Evolutionary conservation across 1,139 yeast species (phyloP).

Genomic region (Candida sp.): DNA sequence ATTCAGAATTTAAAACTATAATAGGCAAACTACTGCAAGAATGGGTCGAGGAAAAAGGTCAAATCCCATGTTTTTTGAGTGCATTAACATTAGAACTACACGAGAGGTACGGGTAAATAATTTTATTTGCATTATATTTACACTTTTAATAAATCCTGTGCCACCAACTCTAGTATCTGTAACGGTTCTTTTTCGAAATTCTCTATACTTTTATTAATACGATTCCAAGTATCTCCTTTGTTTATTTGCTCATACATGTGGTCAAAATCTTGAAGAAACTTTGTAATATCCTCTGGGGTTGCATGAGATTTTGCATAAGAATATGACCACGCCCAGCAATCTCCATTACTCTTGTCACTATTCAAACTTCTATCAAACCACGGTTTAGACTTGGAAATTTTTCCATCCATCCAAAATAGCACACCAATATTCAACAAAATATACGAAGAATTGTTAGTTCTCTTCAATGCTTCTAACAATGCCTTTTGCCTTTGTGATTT

Average conservation of each 20-base stretch:
- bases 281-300: slow-evolving; percentile 13
- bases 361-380: slow-evolving; percentile 73
- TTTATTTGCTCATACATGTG: slow-evolving; percentile 44
- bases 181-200: slow-evolving; percentile 33
- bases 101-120: slow-evolving; percentile 25
- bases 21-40: slow-evolving; percentile 58
- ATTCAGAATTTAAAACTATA: slow-evolving; percentile 40
- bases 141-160: slow-evolving; percentile 9
- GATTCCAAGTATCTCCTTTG: slow-evolving; percentile 59
- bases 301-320: slow-evolving; percentile 30
- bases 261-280: slow-evolving; percentile 21
- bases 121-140: neutral
- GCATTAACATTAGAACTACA: slow-evolving; percentile 69
- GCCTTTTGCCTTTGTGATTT: slow-evolving; percentile 59
- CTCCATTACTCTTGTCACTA: slow-evolving; percentile 62
- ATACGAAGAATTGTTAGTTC: slow-evolving; percentile 57
- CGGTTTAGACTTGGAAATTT: slow-evolving; percentile 57
- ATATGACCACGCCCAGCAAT: slow-evolving; percentile 72
- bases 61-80: slow-evolving; percentile 77
- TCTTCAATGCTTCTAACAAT: slow-evolving; percentile 69
- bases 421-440: slow-evolving; percentile 65
- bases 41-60: slow-evolving; percentile 70
- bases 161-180: slow-evolving; percentile 33
- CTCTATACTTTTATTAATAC: slow-evolving; percentile 37
- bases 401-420: slow-evolving; percentile 68